Base-by-base conservation (phyloP, 495 filamentous ascomycete genomes). In the Xanthoparmelia taractica region DNA sequence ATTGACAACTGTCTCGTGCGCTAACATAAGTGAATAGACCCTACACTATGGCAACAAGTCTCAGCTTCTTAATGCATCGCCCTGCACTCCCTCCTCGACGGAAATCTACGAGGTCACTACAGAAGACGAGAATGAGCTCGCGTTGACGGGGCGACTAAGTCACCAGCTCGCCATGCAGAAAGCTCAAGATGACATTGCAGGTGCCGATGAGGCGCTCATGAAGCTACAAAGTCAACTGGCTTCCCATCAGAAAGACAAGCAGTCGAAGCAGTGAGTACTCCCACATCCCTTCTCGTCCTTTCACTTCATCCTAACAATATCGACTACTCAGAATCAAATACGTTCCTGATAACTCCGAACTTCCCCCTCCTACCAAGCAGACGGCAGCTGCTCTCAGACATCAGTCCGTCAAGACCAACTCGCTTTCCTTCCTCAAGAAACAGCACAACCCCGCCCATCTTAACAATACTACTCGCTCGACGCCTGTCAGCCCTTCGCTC, bases 401-500 rank as follows among this genome's bases (percentile, higher is more conserved):
- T 13, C 61, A 64, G 10, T 50, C 66, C 23, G 62, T 48, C 37
- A 76, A 72, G 54, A 55, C 45, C 36, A 67, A 68, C 36, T 68
- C 75, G 54, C 77, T 72, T 65, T 74, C 70, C 73, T 69, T 59
- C 43, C 66, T 70, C 8, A 57, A 79, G 66, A 78, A 79, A 64
- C 79, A 77, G 65, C 75, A 75, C 20, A 68, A 77, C 33, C 69
- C 50, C 20, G 10, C 36, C 11, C 52, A 61, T 13, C 54, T 82
- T 59, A 73, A 61, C 41, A 73, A 76, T 58, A 71, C 76, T 45
- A 77, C 79, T 47, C 82, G 84, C 60, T 88, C 88, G 12, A 75
- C 85, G 41, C 81, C 87, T 25, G 73, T 82, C 10, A 89, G 86
- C 67, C 88, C 88, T 25, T 79, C 82, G 23, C 69, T 90, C 75